Percentiles rank a stretch among this genome's conserved stretches.
Conservation (phyloP, 2,329 filamentous ascomycete genomes). For the Sporothrix protearum region DNA sequence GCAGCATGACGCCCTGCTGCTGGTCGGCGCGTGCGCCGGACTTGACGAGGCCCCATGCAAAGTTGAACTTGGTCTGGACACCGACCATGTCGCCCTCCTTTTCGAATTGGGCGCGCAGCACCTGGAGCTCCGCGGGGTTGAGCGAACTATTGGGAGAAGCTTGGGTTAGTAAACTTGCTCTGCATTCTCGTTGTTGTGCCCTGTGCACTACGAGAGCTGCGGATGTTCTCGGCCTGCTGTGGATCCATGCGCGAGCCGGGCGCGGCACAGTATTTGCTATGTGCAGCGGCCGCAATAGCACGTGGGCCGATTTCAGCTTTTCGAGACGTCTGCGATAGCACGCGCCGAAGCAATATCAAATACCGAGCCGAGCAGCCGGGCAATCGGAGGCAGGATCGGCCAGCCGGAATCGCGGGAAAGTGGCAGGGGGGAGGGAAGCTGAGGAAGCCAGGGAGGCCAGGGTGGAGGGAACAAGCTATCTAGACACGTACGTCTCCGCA, state of each 20-base stretch:
- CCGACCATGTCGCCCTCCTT: conserved; percentile 97
- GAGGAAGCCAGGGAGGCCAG: neutral
- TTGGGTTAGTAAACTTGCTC: neutral
- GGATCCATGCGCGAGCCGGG: neutral
- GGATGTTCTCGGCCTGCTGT: neutral
- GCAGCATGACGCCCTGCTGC: conserved; percentile 87
- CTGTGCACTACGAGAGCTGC: too few species aligned
- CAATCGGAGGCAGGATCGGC: neutral
- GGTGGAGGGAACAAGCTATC: neutral
- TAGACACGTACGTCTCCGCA: conserved; percentile 73
- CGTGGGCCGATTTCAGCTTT: neutral
- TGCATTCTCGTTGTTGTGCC: too few species aligned
- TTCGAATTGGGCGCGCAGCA: conserved; percentile 90
- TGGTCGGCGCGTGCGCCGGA: conserved; percentile 80
- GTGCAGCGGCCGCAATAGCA: neutral
- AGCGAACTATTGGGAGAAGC: conserved; percentile 61
- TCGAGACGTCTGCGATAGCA: neutral
- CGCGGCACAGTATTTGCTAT: neutral
- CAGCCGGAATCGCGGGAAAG: neutral
- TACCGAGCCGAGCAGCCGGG: neutral
- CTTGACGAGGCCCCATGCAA: conserved; percentile 98
- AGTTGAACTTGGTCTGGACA: conserved; percentile 99
- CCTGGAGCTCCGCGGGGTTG: conserved; percentile 86
- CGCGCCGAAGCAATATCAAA: neutral
- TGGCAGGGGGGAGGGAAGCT: neutral